phyloP scores from a whole-genome alignment of 208 protist genomes.

The Kentomonas sorsogonicus region DNA sequence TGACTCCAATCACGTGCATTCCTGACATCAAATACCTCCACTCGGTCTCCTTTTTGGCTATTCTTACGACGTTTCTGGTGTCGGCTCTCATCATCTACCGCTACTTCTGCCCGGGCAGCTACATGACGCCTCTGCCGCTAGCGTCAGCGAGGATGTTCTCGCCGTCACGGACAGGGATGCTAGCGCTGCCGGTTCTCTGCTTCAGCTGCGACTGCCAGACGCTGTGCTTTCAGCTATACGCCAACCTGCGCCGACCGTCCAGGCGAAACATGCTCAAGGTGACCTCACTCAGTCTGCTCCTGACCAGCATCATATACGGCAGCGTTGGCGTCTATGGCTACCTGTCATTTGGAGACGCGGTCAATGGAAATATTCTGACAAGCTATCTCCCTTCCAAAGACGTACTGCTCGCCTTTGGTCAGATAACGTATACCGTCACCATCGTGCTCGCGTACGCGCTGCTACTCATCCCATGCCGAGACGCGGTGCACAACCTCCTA shows the following conservation, averaged over 20 bases:
- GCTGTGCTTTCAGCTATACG: constrained; percentile 60
- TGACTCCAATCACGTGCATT: constrained; percentile 60
- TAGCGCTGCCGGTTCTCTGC: constrained; percentile 57
- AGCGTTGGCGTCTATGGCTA: constrained; percentile 65
- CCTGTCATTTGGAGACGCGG: constrained; percentile 31
- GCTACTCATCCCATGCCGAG: constrained; percentile 56
- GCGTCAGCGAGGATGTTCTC: constrained; percentile 45
- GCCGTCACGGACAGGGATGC: constrained; percentile 26
- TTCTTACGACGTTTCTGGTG: constrained; percentile 50
- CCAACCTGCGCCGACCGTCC: constrained; percentile 19
- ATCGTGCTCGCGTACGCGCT: constrained; percentile 59
- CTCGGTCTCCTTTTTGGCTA: constrained; percentile 41
- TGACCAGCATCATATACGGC: constrained; percentile 50
- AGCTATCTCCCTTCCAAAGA: constrained; percentile 62
- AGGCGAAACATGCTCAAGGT: constrained; percentile 48
- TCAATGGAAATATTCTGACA: constrained; percentile 64
- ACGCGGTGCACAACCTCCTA: constrained; percentile 47
- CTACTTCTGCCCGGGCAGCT: constrained; percentile 19
- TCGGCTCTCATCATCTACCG: constrained; percentile 49
- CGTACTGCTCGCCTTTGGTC: constrained; percentile 34
- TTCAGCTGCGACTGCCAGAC: constrained; percentile 78
- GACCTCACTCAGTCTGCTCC: constrained; percentile 35
- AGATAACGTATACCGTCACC: constrained; percentile 46
- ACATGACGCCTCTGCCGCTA: not conserved
- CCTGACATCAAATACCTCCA: constrained; percentile 36